Evolutionary conservation across 1,284 basidiomycete genomes (phyloP).

Genomic region (Austropuccinia psidii): DNA sequence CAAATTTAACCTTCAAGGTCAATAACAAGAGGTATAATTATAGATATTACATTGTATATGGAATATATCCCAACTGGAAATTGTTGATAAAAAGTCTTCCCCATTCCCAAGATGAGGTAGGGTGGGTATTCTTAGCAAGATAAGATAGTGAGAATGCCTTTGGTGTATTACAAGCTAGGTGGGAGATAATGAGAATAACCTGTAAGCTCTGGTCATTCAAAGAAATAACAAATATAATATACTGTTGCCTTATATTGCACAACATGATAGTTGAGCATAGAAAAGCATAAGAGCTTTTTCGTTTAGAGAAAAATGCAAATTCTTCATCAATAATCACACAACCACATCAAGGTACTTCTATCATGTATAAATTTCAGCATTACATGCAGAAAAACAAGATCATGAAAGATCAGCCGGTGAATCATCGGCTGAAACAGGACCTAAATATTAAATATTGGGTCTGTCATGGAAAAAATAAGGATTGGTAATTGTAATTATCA

Average conservation of each 20-base stretch:
- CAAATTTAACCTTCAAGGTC: background rate
- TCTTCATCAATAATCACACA: no score
- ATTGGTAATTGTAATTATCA: no score
- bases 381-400: no score
- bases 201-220: background rate
- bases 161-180: background rate
- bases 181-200: background rate
- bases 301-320: no score
- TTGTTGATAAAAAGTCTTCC: background rate
- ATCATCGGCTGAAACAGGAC: no score
- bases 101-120: background rate
- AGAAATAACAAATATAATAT: background rate
- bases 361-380: no score
- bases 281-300: no score
- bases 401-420: no score
- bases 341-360: no score
- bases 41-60: slow-evolving; percentile 1
- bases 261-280: background rate
- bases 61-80: background rate
- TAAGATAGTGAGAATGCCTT: background rate
- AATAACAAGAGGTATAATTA: background rate
- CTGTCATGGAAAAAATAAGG: no score
- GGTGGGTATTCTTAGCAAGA: background rate
- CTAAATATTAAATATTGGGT: no score
- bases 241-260: background rate